These are phyloP conservation scores for Syzygium oleosum DNA, from an alignment of 345 rosid species.

Conservation along the genomic window DNA sequence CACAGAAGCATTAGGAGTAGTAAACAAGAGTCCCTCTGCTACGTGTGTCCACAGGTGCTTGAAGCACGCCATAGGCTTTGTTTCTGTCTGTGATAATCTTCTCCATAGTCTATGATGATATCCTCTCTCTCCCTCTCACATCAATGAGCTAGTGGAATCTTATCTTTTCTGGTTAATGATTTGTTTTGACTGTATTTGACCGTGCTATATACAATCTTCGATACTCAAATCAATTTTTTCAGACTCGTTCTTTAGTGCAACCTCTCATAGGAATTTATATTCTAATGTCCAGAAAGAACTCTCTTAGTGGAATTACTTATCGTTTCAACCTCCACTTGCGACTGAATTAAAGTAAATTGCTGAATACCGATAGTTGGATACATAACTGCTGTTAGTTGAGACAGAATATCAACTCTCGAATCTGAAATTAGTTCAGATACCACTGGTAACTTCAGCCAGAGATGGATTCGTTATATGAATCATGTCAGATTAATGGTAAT, in stretches of 20 bases:
- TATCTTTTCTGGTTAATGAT: background rate
- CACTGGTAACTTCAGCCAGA: background rate
- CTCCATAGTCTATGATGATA: background rate
- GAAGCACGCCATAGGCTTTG: background rate
- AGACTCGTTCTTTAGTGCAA: background rate
- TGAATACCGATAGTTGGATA: background rate
- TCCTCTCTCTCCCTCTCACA: background rate
- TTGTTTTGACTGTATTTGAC: background rate
- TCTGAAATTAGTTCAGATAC: background rate
- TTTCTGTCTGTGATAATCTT: background rate
- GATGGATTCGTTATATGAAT: background rate
- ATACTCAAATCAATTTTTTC: background rate
- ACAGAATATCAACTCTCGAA: background rate
- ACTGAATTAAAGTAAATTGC: background rate
- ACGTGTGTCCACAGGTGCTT: background rate
- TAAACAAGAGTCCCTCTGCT: background rate
- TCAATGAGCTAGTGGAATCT: background rate
- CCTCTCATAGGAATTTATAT: background rate
- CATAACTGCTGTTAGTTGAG: background rate
- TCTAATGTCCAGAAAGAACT: no score
- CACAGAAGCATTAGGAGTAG: background rate
- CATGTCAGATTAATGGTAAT: background rate
- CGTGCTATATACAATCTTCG: background rate
- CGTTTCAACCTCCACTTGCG: background rate
- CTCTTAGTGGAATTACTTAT: background rate